Base-by-base conservation (phyloP, 768 basidiomycete species). In the Rhizopogon vinicolor region DNA sequence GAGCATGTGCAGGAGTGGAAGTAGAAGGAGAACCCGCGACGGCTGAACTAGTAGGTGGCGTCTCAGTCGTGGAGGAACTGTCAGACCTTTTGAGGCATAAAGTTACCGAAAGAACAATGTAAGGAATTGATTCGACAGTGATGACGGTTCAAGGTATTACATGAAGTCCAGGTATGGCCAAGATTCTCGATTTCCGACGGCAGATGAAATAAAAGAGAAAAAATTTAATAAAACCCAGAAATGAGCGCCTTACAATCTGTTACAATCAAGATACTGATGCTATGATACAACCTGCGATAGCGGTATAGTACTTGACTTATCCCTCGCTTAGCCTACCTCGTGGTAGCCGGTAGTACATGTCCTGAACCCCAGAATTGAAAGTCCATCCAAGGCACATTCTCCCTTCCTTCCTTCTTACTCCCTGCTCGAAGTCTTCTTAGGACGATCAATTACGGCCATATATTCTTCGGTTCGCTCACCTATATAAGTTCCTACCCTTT, bases 371-470 rank as follows among this genome's bases (percentile, higher is more conserved):
- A 25, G 25, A 25, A 25, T 25, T 25, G 3, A 25, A 25, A 3
- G 25, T 4, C 25, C 25, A 25, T 25, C 25, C 25, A 25, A 53
- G 53, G 52, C 19, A 50, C 60, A 50, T 58, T 51, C 57, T 52
- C 48, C 54, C 42, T 46, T 55, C 44, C 45, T 56, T 56, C 55
- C 56, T 58, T 56, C 46, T 52, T 51, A 52, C 52, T 49, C 54
- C 35, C 40, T 19, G 44, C 46, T 58, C 54, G 44, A 58, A 63
- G 56, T 55, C 22, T 37, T 12, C 13, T 52, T 51, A 52, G 53
- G 64, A 57, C 66, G 66, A 65, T 65, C 63, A 51, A 54, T 60
- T 40, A 63, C 59, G 56, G 63, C 62, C 62, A 62, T 55, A 62
- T 53, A 22, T 25, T 60, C 51, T 52, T 41, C 58, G 58, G 55